A percentile compares a stretch with the other conserved stretches of the same genome.
Conservation (phyloP, 2,329 filamentous ascomycete genomes). For the Coccinonectria pachysandricola region DNA sequence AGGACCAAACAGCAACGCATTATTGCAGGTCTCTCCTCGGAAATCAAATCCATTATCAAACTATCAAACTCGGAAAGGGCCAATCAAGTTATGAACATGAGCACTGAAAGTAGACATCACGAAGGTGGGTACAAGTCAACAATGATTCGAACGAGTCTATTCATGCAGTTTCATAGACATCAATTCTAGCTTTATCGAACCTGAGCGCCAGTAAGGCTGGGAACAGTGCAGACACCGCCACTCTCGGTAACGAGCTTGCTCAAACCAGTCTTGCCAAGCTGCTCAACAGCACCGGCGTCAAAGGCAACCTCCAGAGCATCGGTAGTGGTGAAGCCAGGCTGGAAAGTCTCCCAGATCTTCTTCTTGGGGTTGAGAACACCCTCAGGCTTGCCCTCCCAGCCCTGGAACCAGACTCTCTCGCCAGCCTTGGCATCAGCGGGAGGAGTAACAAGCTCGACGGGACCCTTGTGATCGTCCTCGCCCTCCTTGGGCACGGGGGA, state of each 20-base stretch:
- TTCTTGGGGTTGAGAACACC: slow-evolving; percentile 96
- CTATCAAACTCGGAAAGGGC: no score
- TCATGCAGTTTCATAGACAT: no score
- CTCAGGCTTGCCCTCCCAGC: slow-evolving; percentile 89
- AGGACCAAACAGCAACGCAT: no score
- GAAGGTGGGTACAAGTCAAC: no score
- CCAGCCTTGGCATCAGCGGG: slow-evolving; percentile 71
- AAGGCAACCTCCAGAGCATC: slow-evolving; percentile 74
- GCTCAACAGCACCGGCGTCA: slow-evolving; percentile 66
- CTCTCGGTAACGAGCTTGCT: slow-evolving; percentile 64
- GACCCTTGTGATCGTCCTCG: slow-evolving; percentile 77
- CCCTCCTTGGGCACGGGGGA: slow-evolving; percentile 76
- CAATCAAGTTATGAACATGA: no score
- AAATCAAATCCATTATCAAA: no score
- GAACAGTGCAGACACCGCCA: slow-evolving; percentile 74
- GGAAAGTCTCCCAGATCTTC: slow-evolving; percentile 96
- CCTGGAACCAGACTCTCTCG: slow-evolving; percentile 85
- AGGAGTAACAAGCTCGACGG: slow-evolving; percentile 83
- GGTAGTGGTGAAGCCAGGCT: slow-evolving; percentile 91
- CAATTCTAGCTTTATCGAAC: slow-evolving; percentile 81
- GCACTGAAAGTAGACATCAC: no score
- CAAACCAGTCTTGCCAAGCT: slow-evolving; percentile 59
- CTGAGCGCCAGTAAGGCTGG: slow-evolving; percentile 66
- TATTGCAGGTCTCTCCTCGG: no score
- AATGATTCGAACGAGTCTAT: no score